Evolutionary conservation across 257 asterid species (phyloP).

Genomic region (Lithospermum erythrorhizon): DNA sequence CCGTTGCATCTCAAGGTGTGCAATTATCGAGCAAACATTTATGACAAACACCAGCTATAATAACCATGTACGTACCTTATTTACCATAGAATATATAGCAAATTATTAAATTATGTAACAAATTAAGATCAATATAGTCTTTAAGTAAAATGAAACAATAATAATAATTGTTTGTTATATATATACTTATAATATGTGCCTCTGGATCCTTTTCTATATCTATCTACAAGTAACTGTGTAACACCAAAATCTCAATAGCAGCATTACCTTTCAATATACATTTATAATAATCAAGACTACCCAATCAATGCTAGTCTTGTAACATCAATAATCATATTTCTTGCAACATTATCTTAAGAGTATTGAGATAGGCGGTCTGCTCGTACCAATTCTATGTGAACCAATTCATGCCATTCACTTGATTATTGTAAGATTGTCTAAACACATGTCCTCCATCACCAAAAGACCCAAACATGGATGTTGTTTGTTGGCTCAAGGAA

Average conservation of each 20-base stretch:
- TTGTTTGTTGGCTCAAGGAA: conserved; percentile 38
- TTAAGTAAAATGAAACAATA: too few relatives aligned
- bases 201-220: too few relatives aligned
- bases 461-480: conserved; percentile 37
- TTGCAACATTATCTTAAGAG: background rate
- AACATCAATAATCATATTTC: background rate
- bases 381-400: conserved; percentile 20
- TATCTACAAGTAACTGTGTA: too few relatives aligned
- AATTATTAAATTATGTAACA: too few relatives aligned
- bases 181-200: too few relatives aligned
- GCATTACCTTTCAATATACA: background rate
- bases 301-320: background rate
- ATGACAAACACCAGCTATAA: too few relatives aligned
- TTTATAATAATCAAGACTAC: background rate
- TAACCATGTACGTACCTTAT: too few relatives aligned
- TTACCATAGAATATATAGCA: too few relatives aligned
- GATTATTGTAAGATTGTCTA: conserved; percentile 27
- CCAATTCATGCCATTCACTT: conserved; percentile 45
- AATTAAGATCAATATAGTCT: too few relatives aligned
- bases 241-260: background rate
- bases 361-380: background rate
- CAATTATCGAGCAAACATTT: too few relatives aligned
- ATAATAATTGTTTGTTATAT: too few relatives aligned
- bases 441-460: conserved; percentile 47
- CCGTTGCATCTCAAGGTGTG: too few relatives aligned